Evolutionary conservation across 805 yeast species (phyloP), one percentile per base, ranked within the genome.

Genomic region (Saccharomycopsis fibuligera): DNA sequence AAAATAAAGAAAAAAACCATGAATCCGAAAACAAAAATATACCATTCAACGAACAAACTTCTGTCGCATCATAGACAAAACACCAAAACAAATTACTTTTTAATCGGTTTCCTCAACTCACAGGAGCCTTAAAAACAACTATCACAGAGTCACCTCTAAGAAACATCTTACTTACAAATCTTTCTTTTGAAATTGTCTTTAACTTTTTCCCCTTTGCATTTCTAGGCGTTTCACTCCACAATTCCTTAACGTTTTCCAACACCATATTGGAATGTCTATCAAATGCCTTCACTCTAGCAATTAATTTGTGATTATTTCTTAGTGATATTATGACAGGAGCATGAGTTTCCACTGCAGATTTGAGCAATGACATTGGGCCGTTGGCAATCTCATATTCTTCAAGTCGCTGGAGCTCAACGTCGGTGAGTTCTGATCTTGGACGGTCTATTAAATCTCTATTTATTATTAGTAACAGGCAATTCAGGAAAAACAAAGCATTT

Each of bases 241-340:
- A 64, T 61, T 93, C 99, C 63, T 86, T 88, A 31, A 91, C 97
- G 58, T 89, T 87, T 60, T 87, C 96, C 51, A 93, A 69, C 8
- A 93, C 83, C 85, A 93, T 78, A 65, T 93, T 93, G 54, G 96
- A 84, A 66, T 93, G 99, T 61, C 96, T 81, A 63, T 93, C 99
- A 64, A 89, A 93, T 0, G 98, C 97, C 60, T 86, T 86, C 44
- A 93, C 93, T 56, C 86, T 79, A 1, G 90, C 96, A 27, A 93
- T 75, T 36, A 93, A 72, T 66, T 93, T 93, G 62, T 90, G 96
- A 64, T 91, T 90, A 64, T 93, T 93, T 60, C 99, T 76, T 52
- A 95, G 77, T 19, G 96, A 86, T 52, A 93, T 85, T 50, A 93
- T 76, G 3, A 93, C 87, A 23, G 88, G 87, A 2, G 85, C 75